Conservation (phyloP, 2,329 filamentous ascomycete genomes). For the Fusarium albidum region DNA sequence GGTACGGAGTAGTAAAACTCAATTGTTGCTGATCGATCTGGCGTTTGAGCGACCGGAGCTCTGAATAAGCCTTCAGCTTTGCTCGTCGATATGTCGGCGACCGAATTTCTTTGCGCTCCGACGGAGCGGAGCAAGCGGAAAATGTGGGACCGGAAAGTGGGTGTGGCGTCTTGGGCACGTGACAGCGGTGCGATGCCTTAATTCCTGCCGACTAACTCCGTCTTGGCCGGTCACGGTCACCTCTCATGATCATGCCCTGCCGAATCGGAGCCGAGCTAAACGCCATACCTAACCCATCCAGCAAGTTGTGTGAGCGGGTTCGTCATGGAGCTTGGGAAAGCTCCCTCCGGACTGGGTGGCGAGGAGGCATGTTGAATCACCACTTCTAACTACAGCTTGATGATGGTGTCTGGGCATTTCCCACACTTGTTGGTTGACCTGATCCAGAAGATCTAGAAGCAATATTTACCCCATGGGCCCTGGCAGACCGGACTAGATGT, state of each 20-base stretch:
- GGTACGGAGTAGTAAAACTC: slow-evolving; percentile 18
- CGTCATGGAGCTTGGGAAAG: slow-evolving; percentile 19
- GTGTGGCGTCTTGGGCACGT: slow-evolving; percentile 21
- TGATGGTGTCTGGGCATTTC: no score
- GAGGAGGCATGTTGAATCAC: slow-evolving; percentile 26
- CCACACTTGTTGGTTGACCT: no score
- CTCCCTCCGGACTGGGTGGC: slow-evolving; percentile 14
- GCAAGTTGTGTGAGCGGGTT: slow-evolving; percentile 1
- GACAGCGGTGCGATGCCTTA: slow-evolving; percentile 26
- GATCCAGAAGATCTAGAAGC: slow-evolving; percentile 8
- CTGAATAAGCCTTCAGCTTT: slow-evolving; percentile 17
- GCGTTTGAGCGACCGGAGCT: slow-evolving; percentile 19
- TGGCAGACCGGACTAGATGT: neutral
- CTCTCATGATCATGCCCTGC: slow-evolving; percentile 7
- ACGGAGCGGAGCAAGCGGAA: slow-evolving; percentile 16
- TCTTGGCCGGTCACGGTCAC: slow-evolving; percentile 10
- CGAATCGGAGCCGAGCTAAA: slow-evolving; percentile 34
- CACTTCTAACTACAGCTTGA: neutral
- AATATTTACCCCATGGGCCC: slow-evolving; percentile 12
- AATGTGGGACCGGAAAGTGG: slow-evolving; percentile 25
- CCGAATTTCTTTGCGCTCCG: slow-evolving; percentile 26
- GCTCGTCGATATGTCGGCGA: neutral
- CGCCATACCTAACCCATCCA: slow-evolving; percentile 1
- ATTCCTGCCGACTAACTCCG: slow-evolving; percentile 42
- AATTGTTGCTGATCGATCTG: slow-evolving; percentile 2